Evolutionary conservation across 1,284 basidiomycete species (phyloP).

Genomic region (Austropuccinia psidii): DNA sequence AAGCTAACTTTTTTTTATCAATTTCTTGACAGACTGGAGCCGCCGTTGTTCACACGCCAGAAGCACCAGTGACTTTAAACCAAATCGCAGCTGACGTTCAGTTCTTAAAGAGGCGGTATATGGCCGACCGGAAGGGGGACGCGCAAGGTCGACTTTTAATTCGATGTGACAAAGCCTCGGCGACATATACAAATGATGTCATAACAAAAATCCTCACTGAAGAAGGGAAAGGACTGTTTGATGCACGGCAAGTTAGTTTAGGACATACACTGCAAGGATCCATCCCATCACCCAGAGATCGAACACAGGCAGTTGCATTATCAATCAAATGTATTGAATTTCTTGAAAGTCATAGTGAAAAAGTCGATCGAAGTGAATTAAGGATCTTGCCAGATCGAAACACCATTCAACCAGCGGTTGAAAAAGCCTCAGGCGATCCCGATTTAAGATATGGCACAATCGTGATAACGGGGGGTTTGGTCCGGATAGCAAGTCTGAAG

Average conservation of each 20-base stretch:
- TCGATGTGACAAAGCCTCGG: slow-evolving; percentile 73
- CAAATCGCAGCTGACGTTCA: slow-evolving; percentile 74
- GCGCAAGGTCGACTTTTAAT: slow-evolving; percentile 88
- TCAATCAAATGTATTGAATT: slow-evolving; percentile 89
- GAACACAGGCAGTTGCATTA: slow-evolving; percentile 78
- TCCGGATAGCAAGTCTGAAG: slow-evolving; percentile 72
- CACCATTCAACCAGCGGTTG: slow-evolving; percentile 39
- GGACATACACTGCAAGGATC: slow-evolving; percentile 96
- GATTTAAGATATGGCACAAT: slow-evolving; percentile 65
- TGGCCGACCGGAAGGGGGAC: slow-evolving; percentile 77
- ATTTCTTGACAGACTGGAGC: slow-evolving; percentile 69
- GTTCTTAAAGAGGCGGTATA: slow-evolving; percentile 79
- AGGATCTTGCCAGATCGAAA: slow-evolving; percentile 34
- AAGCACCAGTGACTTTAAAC: slow-evolving; percentile 75
- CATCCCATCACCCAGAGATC: slow-evolving; percentile 86
- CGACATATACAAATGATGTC: slow-evolving; percentile 82
- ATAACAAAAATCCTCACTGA: slow-evolving; percentile 91
- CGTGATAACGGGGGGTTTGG: slow-evolving; percentile 71
- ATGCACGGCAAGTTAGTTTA: slow-evolving; percentile 83
- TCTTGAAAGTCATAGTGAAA: slow-evolving; percentile 69
- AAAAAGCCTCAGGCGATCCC: slow-evolving; percentile 44
- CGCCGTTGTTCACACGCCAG: slow-evolving; percentile 86
- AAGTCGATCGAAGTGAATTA: slow-evolving; percentile 40
- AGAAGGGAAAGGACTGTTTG: slow-evolving; percentile 84
- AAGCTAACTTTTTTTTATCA: neutral